These are phyloP conservation scores for Colletotrichum theobromicola DNA, from an alignment of 2,329 filamentous ascomycete genomes.

Conservation along the genomic window DNA sequence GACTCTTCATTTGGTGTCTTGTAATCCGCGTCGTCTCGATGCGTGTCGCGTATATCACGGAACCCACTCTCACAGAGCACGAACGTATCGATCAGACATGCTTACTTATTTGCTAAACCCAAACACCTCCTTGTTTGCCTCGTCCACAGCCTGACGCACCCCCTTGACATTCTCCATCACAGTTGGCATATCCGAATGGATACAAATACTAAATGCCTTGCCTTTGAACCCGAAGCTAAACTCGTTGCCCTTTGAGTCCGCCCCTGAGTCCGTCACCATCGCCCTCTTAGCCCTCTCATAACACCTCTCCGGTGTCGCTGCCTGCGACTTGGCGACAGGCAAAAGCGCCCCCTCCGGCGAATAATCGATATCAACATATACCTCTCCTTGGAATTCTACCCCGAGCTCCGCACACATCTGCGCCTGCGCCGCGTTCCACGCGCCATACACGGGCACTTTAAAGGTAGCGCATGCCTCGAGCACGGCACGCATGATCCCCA, in stretches of 20 bases:
- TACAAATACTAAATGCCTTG: neutral
- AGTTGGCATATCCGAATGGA: neutral
- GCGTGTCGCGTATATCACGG: no score
- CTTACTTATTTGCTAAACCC: no score
- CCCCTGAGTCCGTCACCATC: neutral
- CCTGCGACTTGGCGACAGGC: neutral
- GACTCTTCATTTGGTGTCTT: no score
- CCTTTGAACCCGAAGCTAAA: neutral
- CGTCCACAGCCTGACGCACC: neutral
- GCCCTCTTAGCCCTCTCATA: neutral
- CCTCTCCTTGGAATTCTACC: neutral
- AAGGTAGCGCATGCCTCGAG: constrained; percentile 30
- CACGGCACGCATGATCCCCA: constrained; percentile 29
- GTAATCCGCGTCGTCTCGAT: no score
- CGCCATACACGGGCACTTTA: constrained; percentile 31
- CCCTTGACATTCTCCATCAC: neutral
- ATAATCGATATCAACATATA: neutral
- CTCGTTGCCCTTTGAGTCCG: neutral
- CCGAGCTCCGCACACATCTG: constrained; percentile 22
- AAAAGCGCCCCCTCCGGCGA: neutral
- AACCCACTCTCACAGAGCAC: no score
- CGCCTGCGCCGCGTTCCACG: constrained; percentile 18
- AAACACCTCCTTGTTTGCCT: neutral
- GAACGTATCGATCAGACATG: no score
- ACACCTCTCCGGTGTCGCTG: neutral